Evolutionary conservation across 352 stramenopile genomes (phyloP).

Genomic region (Pythium vanterpoolii): DNA sequence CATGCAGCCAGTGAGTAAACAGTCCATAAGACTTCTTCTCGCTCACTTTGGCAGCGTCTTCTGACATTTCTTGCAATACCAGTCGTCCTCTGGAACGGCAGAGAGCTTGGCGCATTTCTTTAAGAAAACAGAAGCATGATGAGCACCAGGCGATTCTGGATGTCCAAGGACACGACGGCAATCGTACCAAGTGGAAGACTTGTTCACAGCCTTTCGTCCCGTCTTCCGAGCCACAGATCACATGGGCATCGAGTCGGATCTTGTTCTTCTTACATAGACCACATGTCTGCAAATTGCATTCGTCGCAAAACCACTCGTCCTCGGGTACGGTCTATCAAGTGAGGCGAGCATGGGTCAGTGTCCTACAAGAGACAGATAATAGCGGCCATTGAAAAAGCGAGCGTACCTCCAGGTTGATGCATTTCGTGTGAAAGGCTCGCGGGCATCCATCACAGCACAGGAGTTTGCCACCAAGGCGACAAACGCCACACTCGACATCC

Average conservation of each 20-base stretch:
- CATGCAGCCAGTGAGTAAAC: background rate
- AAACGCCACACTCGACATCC: conserved; percentile 89
- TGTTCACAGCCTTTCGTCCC: conserved; percentile 81
- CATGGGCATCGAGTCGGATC: conserved; percentile 86
- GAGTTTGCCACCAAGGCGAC: conserved; percentile 75
- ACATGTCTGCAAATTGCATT: conserved; percentile 83
- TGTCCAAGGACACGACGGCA: too few relatives aligned
- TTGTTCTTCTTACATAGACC: conserved; percentile 83
- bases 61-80: conserved; percentile 84
- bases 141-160: background rate
- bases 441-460: conserved; percentile 92
- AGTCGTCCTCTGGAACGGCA: conserved; percentile 80
- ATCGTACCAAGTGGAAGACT: conserved; percentile 86
- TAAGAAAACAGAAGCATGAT: background rate
- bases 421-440: conserved; percentile 89
- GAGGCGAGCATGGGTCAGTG: background rate
- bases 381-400: background rate
- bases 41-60: conserved; percentile 34
- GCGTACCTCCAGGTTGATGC: conserved; percentile 57
- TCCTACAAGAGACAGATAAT: background rate
- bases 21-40: background rate
- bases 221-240: conserved; percentile 88
- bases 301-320: conserved; percentile 87
- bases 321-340: conserved; percentile 44
- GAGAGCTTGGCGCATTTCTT: conserved; percentile 87